Base-by-base conservation (phyloP, 257 asterid genomes). In the Hygrophila difformis region DNA sequence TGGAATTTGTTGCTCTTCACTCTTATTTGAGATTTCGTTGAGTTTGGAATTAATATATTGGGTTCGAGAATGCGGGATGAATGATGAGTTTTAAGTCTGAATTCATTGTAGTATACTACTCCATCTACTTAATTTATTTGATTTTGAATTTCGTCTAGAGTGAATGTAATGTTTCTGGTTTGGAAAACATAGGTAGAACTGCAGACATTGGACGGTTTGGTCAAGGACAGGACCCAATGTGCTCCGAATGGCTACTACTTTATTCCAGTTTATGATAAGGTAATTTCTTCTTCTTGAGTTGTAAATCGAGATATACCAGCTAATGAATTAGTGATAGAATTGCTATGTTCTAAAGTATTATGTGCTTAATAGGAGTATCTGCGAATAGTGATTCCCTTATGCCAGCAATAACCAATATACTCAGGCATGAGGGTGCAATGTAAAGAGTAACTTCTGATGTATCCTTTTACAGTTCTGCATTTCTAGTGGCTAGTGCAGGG, bases 241-340 rank as follows among this genome's bases (percentile, higher is more conserved):
- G 97, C 97, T 68, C 97, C 97, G 36, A 89, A 89, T 67, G 97
- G 97, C 61, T 89, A 89, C 81, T 89, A 89, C 75, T 89, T 89
- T 63, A 79, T 89, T 52, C 97, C 97, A 20, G 94, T 89, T 56
- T 89, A 89, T 53, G 97, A 89, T 72, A 89, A 89, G 97, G 97
- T 84, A 57, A 35, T 16, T 41, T 17, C 20, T 34, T 11, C 37
- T 29, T 46, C 29, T 60, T 16, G 23, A 41, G 9, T 36, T 22
- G 14, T 42, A 37, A 12, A 18, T 37, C n/a, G 26, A 44, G 37
- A 26, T 19, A 39, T 40, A 40, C 47, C 13, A n/a, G n/a, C n/a
- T n/a, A n/a, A n/a, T n/a, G n/a, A n/a, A n/a, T n/a, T n/a, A n/a
- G n/a, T n/a, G 34, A 16, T 22, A 29, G 26, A 41, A 15, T 17